Percentiles rank a stretch among this genome's conserved stretches.
phyloP scores from a whole-genome alignment of 2,329 filamentous ascomycete species.

The Pseudogymnoascus sp. region DNA sequence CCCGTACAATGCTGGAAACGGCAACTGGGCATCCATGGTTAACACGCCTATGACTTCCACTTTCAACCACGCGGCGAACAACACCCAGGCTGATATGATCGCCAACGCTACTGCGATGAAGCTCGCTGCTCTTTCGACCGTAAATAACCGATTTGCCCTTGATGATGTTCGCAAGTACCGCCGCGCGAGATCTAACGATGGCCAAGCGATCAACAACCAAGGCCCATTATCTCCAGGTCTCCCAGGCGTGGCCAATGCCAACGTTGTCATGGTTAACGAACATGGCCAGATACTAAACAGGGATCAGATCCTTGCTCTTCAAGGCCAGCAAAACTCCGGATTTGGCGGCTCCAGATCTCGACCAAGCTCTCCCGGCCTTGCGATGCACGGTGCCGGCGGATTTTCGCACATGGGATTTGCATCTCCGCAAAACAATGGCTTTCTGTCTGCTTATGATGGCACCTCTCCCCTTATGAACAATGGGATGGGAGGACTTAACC shows the following conservation, averaged over 20 bases:
- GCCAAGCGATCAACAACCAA: slow-evolving; percentile 50
- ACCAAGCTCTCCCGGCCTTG: slow-evolving; percentile 65
- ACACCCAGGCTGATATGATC: slow-evolving; percentile 85
- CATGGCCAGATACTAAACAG: slow-evolving; percentile 78
- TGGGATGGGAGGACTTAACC: slow-evolving; percentile 60
- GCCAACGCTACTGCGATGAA: slow-evolving; percentile 99
- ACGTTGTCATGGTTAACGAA: slow-evolving; percentile 90
- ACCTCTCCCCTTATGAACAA: slow-evolving; percentile 61
- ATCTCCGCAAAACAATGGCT: slow-evolving; percentile 90
- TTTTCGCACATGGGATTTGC: slow-evolving; percentile 64
- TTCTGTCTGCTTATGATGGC: slow-evolving; percentile 79
- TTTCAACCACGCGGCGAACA: slow-evolving; percentile 54
- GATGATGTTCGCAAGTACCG: slow-evolving; percentile 97
- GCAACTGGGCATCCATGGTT: slow-evolving; percentile 97
- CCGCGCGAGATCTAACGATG: slow-evolving; percentile 81
- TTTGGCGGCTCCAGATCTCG: slow-evolving; percentile 82
- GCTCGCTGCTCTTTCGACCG: slow-evolving; percentile 87
- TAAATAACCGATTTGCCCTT: slow-evolving; percentile 94
- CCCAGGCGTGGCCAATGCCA: slow-evolving; percentile 59
- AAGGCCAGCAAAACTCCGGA: slow-evolving; percentile 65
- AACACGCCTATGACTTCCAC: slow-evolving; percentile 93
- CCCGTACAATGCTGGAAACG: slow-evolving; percentile 69
- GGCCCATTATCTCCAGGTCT: slow-evolving; percentile 58
- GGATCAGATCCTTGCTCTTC: slow-evolving; percentile 76
- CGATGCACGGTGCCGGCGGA: slow-evolving; percentile 56